phyloP scores from a whole-genome alignment of 2,329 filamentous ascomycete species.

The Penicillium palitans region DNA sequence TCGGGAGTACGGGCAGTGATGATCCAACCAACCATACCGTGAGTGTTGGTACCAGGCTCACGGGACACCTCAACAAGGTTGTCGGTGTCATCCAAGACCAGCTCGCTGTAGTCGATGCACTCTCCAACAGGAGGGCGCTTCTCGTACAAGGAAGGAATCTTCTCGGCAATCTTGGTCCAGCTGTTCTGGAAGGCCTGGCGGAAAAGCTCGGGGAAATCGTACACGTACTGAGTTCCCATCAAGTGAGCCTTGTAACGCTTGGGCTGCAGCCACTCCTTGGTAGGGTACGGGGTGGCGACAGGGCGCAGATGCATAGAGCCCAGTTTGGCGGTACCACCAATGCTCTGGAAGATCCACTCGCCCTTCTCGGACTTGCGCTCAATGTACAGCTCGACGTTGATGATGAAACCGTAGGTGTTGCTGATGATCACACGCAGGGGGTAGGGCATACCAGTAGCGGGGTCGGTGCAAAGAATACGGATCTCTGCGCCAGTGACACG shows the following conservation, averaged over 20 bases:
- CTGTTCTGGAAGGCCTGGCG: conserved; percentile 95
- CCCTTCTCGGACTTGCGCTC: conserved; percentile 98
- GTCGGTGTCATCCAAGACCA: conserved; percentile 92
- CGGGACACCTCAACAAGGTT: conserved; percentile 90
- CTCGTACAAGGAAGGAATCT: conserved; percentile 70
- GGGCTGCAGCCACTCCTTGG: conserved; percentile 97
- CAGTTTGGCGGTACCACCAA: conserved; percentile 91
- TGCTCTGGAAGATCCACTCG: conserved; percentile 98
- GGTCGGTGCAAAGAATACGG: conserved; percentile 95
- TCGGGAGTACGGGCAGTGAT: conserved; percentile 93
- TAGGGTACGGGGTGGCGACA: conserved; percentile 89
- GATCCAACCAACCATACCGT: conserved; percentile 98
- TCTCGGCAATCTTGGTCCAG: conserved; percentile 75
- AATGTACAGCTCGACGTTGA: conserved; percentile 95
- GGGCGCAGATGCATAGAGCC: conserved; percentile 92
- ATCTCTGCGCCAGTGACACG: conserved; percentile 97
- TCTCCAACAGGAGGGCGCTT: conserved; percentile 84
- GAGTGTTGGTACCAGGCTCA: conserved; percentile 90
- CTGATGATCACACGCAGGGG: conserved; percentile 95
- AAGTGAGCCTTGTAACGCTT: conserved; percentile 99
- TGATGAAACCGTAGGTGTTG: conserved; percentile 97
- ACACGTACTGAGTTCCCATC: conserved; percentile 99
- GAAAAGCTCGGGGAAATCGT: conserved; percentile 99
- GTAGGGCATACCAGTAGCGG: conserved; percentile 76
- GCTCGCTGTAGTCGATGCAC: conserved; percentile 90